Evolutionary conservation across 192 early-diverging fungal species (phyloP).

Genomic region (Spinellus fusiger): DNA sequence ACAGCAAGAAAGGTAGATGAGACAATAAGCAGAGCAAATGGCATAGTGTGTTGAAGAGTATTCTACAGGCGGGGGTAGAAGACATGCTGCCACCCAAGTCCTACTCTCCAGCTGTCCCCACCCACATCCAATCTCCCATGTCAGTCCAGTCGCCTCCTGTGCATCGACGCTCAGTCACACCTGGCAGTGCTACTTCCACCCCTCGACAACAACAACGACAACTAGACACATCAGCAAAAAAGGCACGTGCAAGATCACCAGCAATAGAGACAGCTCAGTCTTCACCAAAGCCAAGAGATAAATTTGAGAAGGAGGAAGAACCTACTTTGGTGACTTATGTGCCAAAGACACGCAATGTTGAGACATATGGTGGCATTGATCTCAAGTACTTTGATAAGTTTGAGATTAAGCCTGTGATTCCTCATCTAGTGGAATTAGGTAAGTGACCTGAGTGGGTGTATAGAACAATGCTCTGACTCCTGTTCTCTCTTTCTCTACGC

Average conservation of each 20-base stretch:
- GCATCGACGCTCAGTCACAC: conserved; percentile 2
- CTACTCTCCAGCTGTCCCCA: neutral
- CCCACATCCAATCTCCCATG: conserved; percentile 11
- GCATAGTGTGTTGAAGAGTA: conserved; percentile 12
- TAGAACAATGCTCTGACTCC: no score
- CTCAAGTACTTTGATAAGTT: conserved; percentile 53
- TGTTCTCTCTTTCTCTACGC: no score
- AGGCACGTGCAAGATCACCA: neutral
- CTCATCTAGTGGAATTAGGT: conserved; percentile 46
- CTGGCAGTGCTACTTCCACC: conserved; percentile 9
- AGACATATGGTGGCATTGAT: conserved; percentile 75
- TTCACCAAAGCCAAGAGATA: neutral
- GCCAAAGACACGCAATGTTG: conserved; percentile 60
- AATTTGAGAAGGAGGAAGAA: conserved; percentile 5
- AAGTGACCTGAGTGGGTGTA: conserved; percentile 22
- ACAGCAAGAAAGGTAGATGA: conserved; percentile 27
- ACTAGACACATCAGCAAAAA: conserved; percentile 5
- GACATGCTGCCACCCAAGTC: conserved; percentile 18
- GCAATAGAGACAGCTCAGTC: neutral
- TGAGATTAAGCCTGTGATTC: conserved; percentile 42
- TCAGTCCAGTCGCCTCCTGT: conserved; percentile 5
- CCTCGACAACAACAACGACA: conserved; percentile 12
- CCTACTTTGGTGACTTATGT: conserved; percentile 32
- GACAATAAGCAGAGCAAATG: conserved; percentile 22
- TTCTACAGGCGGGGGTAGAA: conserved; percentile 31